phyloP scores from a whole-genome alignment of 176 grass and related monocot genomes.

The Ampelocalamus luodianensis region DNA sequence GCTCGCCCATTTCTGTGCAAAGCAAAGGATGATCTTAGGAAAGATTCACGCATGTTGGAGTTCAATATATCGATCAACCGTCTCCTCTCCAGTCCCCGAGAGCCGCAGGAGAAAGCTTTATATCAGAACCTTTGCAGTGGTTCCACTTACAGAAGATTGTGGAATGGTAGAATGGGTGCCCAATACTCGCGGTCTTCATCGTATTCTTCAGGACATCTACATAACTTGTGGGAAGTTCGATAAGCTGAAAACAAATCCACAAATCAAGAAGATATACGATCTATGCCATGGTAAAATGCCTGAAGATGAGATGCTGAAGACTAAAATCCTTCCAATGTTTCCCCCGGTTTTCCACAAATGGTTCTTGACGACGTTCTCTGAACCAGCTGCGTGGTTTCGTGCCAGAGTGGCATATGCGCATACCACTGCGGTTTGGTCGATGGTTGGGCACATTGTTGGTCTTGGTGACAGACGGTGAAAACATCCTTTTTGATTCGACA shows the following conservation, averaged over 20 bases:
- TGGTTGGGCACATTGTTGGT: constrained; percentile 98
- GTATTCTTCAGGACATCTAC: constrained; percentile 99
- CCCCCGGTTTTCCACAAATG: constrained; percentile 96
- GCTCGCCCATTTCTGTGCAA: constrained; percentile 81
- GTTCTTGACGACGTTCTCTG: constrained; percentile 94
- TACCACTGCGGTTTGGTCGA: constrained; percentile 92
- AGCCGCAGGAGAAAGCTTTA: constrained; percentile 93
- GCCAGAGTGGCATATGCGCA: constrained; percentile 87
- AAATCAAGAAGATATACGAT: constrained; percentile 90
- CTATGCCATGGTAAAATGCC: constrained; percentile 65
- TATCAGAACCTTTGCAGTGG: constrained; percentile 92
- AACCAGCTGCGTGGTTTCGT: constrained; percentile 96
- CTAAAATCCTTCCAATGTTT: constrained; percentile 86
- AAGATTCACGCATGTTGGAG: constrained; percentile 99
- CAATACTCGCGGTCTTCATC: constrained; percentile 81
- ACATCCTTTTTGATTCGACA: constrained; percentile 86
- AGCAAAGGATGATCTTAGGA: constrained; percentile 92
- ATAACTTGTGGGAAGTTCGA: constrained; percentile 81
- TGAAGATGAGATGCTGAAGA: constrained; percentile 84
- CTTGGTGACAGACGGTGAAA: constrained; percentile 90
- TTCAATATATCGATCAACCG: constrained; percentile 96
- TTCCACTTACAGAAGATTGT: constrained; percentile 96
- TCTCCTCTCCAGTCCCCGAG: constrained; percentile 87
- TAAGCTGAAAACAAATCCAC: constrained; percentile 69
- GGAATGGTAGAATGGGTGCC: constrained; percentile 97